Conservation (phyloP, 805 yeast genomes). For the Candida vartiovaarae region DNA sequence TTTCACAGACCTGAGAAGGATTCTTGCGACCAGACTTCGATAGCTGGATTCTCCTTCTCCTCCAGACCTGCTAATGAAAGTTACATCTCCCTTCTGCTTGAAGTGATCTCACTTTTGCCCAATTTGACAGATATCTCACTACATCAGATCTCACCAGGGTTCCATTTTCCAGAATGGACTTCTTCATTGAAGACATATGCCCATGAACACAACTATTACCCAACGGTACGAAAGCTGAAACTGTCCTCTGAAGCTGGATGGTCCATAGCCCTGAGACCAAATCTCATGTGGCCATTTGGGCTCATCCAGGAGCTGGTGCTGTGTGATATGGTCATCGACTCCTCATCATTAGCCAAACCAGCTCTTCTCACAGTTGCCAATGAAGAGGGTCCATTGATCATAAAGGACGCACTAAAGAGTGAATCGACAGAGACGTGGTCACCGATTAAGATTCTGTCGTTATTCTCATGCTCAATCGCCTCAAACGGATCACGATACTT, state of each 20-base stretch:
- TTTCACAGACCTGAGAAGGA: conserved; percentile 17
- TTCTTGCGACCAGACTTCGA: conserved; percentile 9
- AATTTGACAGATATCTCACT: conserved; percentile 36
- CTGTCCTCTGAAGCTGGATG: conserved; percentile 41
- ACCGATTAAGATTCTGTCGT: conserved; percentile 26
- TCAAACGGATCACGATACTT: conserved; percentile 30
- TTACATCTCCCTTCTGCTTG: conserved; percentile 32
- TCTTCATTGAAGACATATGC: conserved; percentile 22
- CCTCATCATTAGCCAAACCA: conserved; percentile 28
- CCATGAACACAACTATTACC: conserved; percentile 20
- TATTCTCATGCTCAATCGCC: conserved; percentile 29
- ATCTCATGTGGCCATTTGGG: conserved; percentile 39
- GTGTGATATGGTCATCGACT: conserved; percentile 43
- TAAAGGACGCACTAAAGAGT: conserved; percentile 14
- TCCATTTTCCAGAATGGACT: conserved; percentile 31
- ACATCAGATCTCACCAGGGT: conserved; percentile 43
- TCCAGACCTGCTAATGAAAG: conserved; percentile 15
- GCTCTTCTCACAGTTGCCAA: conserved; percentile 19
- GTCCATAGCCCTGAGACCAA: conserved; percentile 45
- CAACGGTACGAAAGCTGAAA: conserved; percentile 27
- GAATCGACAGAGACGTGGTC: conserved; percentile 22
- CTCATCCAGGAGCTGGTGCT: conserved; percentile 37
- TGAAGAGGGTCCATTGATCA: conserved; percentile 17
- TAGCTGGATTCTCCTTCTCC: conserved; percentile 20
- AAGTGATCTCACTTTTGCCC: conserved; percentile 39